phyloP scores from a whole-genome alignment of 1,284 basidiomycete species.

The Sporisorium graminicola region DNA sequence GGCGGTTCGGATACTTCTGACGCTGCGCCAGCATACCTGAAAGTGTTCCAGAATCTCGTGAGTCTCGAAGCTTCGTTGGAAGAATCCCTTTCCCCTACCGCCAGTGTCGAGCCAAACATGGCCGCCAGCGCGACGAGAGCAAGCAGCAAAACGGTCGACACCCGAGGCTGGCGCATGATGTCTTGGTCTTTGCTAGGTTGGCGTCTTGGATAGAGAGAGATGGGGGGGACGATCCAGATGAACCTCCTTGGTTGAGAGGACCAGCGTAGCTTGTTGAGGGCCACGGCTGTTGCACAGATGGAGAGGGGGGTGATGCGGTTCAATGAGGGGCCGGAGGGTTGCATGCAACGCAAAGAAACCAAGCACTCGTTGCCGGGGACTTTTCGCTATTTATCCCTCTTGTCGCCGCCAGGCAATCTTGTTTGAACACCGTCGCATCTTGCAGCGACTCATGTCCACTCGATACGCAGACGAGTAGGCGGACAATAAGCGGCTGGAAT shows the following conservation, averaged over 20 bases:
- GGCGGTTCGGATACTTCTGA: too few species aligned
- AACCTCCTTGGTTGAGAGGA: too few species aligned
- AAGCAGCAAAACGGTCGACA: not conserved
- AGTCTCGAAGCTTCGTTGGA: too few species aligned
- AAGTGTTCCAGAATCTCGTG: too few species aligned
- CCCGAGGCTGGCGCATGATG: not conserved
- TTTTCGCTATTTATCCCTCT: not conserved
- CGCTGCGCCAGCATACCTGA: too few species aligned
- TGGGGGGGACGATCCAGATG: not conserved
- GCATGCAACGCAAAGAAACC: not conserved
- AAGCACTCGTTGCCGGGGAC: not conserved
- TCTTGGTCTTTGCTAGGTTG: not conserved
- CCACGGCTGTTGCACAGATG: too few species aligned
- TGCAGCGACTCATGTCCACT: not conserved
- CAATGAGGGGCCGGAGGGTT: not conserved
- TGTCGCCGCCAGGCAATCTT: not conserved
- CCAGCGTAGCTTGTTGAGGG: too few species aligned
- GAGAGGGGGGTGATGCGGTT: not conserved
- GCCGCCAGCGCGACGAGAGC: not conserved
- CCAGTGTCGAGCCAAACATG: not conserved
- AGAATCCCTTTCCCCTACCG: not conserved
- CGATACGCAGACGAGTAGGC: not conserved
- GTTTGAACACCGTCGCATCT: too few species aligned
- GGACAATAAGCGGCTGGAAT: not conserved
- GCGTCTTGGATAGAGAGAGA: not conserved